Base-by-base conservation (phyloP, 768 basidiomycete genomes). In the Xerocomus potaroensis region DNA sequence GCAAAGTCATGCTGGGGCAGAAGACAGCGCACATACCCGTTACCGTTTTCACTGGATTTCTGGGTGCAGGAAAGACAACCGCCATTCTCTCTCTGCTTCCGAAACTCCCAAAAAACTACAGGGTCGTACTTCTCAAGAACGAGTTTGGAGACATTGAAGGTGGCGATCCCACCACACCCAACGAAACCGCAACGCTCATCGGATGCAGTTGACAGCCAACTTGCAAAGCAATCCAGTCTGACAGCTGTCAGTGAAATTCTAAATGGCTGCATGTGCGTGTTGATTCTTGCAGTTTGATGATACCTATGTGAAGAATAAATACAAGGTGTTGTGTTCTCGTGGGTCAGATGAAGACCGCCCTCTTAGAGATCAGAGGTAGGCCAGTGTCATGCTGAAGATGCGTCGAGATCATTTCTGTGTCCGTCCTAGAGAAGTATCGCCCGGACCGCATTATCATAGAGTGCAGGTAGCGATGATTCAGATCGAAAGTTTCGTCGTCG, bases 121-220 rank as follows among this genome's bases (percentile, higher is more conserved):
- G 81, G 58, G 86, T 88, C 26, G 91, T 93, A 6, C 69, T 97
- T 31, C 75, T 97, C 52, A 97, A 97, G 73, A 97, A 97, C 69
- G 94, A 97, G 65, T 96, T 91, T 59, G 94, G 94, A 15, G 92
- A 97, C 70, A 77, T 95, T 11, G 81, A 94, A 78, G 90, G 90
- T 86, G 29, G 23, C 65, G 7, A 21, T 43, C 16, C 15, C 16
- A 18, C 10, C 22, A 3, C 14, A 18, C 15, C 43, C n/a, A 3
- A 14, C 40, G 33, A 27, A 10, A 27, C 45, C 41, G 43, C 32
- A 12, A 23, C 38, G 27, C 36, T 45, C 21, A 49, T 49, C 53
- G 34, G 9, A n/a, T 45, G 6, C 43, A 88, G 93, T 97, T 40
- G 93, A 97, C 61, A 93, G 91, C 55, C 83, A 94, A 54, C 79